phyloP scores from a whole-genome alignment of 805 yeast species.

The Candida ipomoeae region DNA sequence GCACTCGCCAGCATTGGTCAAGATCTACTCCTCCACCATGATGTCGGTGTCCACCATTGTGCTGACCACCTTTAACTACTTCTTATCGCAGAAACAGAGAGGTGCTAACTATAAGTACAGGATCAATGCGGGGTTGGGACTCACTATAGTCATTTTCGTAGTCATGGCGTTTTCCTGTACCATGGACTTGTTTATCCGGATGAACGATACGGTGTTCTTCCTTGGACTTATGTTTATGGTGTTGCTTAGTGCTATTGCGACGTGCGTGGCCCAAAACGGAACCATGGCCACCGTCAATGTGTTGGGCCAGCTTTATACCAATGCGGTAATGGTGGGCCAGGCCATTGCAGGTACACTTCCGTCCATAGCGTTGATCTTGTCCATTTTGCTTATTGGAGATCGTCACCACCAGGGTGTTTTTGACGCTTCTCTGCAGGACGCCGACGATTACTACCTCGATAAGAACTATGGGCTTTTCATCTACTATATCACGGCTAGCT shows the following conservation, averaged over 20 bases:
- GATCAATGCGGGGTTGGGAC: slow-evolving; percentile 53
- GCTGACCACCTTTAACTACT: slow-evolving; percentile 54
- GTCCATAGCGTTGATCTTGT: slow-evolving; percentile 58
- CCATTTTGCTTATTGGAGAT: slow-evolving; percentile 44
- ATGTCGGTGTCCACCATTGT: slow-evolving; percentile 80
- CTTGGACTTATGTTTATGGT: slow-evolving; percentile 58
- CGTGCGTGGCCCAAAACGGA: slow-evolving; percentile 85
- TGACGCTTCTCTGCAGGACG: slow-evolving; percentile 12
- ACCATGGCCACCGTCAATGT: slow-evolving; percentile 81
- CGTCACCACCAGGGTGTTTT: slow-evolving; percentile 12
- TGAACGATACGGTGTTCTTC: slow-evolving; percentile 45
- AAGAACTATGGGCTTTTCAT: slow-evolving; percentile 39
- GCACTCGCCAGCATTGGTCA: slow-evolving; percentile 46
- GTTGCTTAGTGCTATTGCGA: slow-evolving; percentile 63
- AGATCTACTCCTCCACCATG: slow-evolving; percentile 73
- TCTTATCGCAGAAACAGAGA: slow-evolving; percentile 61
- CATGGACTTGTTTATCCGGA: slow-evolving; percentile 27
- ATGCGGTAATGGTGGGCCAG: slow-evolving; percentile 92
- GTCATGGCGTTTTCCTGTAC: slow-evolving; percentile 52
- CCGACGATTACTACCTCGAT: slow-evolving; percentile 22
- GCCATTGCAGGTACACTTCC: slow-evolving; percentile 94
- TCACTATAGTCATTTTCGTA: slow-evolving; percentile 57
- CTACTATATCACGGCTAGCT: slow-evolving; percentile 51
- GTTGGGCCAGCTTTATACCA: slow-evolving; percentile 72
- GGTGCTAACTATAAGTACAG: slow-evolving; percentile 56